Evolutionary conservation across 352 stramenopile species (phyloP), one percentile per base, ranked within the genome.

Genomic region (Phytopythium boreale): DNA sequence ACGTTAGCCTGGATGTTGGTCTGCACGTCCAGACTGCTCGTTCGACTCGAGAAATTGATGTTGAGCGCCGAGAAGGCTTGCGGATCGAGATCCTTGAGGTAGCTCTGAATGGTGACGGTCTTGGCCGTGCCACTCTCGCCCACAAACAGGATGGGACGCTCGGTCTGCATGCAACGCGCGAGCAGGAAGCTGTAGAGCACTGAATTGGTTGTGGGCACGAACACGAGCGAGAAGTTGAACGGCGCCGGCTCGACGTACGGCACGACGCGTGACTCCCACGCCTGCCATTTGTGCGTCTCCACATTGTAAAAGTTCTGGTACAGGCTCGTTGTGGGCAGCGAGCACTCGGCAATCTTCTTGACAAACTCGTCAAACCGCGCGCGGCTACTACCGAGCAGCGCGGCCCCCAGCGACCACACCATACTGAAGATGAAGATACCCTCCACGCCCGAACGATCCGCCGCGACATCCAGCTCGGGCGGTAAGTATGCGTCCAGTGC

Each of bases 81-180:
- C 31, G 82, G 71, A 34, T 92, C 76, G 24, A 98, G 75, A 20
- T 85, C 74, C 22, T 89, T 84, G 9, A 98, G 77, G 65, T 98
- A 98, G 60, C 93, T 97, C 66, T 98, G 84, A 64, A 98, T 97
- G 14, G 94, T 98, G 41, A 97, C 84, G 4, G 96, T 98, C 75
- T 98, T 98, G 20, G 95, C 96, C 0, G 96, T 98, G 50, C 96
- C 96, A 62, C 84, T 95, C 43, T 98, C 95, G 12, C 96, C 95
- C 2, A 98, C 92, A 64, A 98, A 97, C 17, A 98, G 72, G 22
- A 98, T 86, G 4, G 95, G 93, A 59, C 89, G 87, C 60, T 95
- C 87, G 0, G 88, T 90, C 12, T 87, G 80, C 75, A 93, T 96
- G 44, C 94, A 86, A 19, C 80, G 88, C n/a, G 84, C 72, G 0